Evolutionary conservation across 352 stramenopile genomes (phyloP), one percentile per base, ranked within the genome.

Genomic region (Pythium aphanidermatum): DNA sequence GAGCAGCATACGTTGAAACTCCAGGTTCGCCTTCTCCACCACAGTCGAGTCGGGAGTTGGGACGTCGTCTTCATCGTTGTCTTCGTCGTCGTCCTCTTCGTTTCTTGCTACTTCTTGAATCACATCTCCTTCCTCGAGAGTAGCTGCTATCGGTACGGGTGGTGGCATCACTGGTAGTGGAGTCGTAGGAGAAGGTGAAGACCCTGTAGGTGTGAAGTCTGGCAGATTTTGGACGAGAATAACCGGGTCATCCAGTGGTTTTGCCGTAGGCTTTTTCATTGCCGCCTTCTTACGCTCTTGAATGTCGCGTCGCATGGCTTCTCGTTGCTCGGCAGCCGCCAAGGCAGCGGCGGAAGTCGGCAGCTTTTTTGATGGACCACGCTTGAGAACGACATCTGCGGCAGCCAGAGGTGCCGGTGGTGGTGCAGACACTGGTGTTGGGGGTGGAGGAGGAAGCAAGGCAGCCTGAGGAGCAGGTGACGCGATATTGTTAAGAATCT

Each of bases 1-100:
- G 7, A 89, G 54, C 9, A 89, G 58, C 77, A 89, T 89, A 14
- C 74, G 74, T 49, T 86, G 68, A 26, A 83, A 87, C 51, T 89
- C 77, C 14, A 89, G 50, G 35, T 77, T 83, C 3, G 53, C 58
- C 28, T 59, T 59, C 3, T 38, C 52, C 1, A 10, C 52, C 30
- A 45, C 13, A 11, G 62, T 58, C 20, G 46, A 3, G 46, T 69
- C 30, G 23, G 47, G 14, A 5, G 24, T 54, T 4, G 61, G 39
- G 0, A 55, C 39, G 10, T 53, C 44, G 6, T 60, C 30, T 25
- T 69, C 52, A 0, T 60, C 44, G 12, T 55, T 49, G 7, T 53
- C 51, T 16, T 34, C 28, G n/a, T 40, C 47, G 19, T 38, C 41
- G n/a, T 4, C 31, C 16, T 36, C 27, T 36, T 17, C 17, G 25